Percentiles rank a stretch among this genome's conserved stretches.
phyloP scores from a whole-genome alignment of 352 stramenopile genomes.

The Phytophthora megakarya region DNA sequence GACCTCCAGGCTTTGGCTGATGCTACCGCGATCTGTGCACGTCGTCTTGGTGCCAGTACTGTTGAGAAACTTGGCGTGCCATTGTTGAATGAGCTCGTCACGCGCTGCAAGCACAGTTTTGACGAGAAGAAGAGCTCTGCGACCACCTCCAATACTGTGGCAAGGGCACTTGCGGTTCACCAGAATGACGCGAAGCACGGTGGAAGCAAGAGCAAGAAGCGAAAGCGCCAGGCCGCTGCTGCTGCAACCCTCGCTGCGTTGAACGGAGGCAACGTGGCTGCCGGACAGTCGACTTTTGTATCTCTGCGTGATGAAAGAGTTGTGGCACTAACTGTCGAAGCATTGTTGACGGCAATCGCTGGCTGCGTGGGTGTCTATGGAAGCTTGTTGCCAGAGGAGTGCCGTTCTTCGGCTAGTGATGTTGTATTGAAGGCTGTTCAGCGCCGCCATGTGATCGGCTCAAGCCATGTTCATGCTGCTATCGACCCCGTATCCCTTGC shows the following conservation, averaged over 20 bases:
- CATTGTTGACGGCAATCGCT: constrained; percentile 57
- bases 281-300: constrained; percentile 46
- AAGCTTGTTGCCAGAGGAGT: constrained; percentile 50
- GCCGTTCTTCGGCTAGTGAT: constrained; percentile 52
- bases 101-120: constrained; percentile 58
- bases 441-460: constrained; percentile 18
- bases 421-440: constrained; percentile 49
- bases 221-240: constrained; percentile 72
- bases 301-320: constrained; percentile 57
- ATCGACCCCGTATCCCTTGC: constrained; percentile 53
- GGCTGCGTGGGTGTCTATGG: constrained; percentile 67
- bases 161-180: constrained; percentile 20
- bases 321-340: constrained; percentile 49
- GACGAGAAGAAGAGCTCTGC: constrained; percentile 29
- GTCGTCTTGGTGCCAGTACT: constrained; percentile 63
- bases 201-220: constrained; percentile 80
- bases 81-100: constrained; percentile 64
- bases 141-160: constrained; percentile 13
- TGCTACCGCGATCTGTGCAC: constrained; percentile 55
- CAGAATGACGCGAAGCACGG: constrained; percentile 29
- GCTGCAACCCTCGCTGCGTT: constrained; percentile 48
- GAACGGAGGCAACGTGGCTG: constrained; percentile 24
- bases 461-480: constrained; percentile 25
- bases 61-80: constrained; percentile 75
- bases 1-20: constrained; percentile 54